These are phyloP conservation scores for Saposhnikovia divaricata DNA, from an alignment of 129 eudicot genomes.

Conservation along the genomic window DNA sequence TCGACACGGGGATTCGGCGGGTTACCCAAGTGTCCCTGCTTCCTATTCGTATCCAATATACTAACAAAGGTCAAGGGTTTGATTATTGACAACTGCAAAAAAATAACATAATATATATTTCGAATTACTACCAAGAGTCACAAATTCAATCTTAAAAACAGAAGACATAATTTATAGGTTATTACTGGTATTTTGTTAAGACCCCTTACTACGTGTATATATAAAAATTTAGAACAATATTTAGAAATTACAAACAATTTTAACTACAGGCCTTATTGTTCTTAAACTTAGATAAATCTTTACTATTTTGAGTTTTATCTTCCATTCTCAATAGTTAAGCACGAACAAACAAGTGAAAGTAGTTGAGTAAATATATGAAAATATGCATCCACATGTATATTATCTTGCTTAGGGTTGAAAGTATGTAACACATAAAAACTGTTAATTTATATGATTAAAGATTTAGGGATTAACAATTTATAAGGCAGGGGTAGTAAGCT, in stretches of 20 bases:
- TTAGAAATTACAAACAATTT: not conserved
- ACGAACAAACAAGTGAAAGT: not conserved
- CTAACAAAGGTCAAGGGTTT: not conserved
- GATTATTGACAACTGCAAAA: not conserved
- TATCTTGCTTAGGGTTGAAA: not conserved
- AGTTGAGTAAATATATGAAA: not conserved
- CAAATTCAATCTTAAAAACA: too few species aligned
- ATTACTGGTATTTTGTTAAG: not conserved
- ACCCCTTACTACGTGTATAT: not conserved
- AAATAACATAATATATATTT: not conserved
- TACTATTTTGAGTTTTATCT: not conserved
- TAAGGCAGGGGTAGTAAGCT: not conserved
- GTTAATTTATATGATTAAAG: too few species aligned
- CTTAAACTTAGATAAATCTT: not conserved
- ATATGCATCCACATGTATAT: not conserved
- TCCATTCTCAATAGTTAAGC: not conserved
- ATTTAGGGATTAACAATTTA: not conserved
- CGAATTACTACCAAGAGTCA: not conserved
- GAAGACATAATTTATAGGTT: not conserved
- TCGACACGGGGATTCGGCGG: too few species aligned
- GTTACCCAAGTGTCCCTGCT: too few species aligned
- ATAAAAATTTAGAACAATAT: not conserved
- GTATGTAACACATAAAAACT: too few species aligned
- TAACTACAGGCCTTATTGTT: not conserved
- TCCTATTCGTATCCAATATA: too few species aligned